Base-by-base conservation (phyloP, 164 flowering plant species). In the Aristolochia contorta region DNA sequence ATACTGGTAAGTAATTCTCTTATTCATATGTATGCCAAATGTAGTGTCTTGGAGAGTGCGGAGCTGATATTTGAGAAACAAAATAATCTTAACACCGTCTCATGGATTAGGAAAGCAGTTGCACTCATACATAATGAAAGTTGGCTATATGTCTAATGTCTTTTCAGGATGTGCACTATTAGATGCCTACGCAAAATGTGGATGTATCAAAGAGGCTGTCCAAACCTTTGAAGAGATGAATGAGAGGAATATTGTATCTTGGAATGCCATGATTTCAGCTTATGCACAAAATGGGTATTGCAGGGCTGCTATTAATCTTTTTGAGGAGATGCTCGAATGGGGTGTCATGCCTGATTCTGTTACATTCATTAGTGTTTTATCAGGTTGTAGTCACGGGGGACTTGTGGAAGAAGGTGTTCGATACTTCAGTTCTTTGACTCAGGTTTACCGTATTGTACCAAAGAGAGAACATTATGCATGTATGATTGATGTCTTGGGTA, bases 21-120 rank as follows among this genome's bases (percentile, higher is more conserved):
- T 49, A 80, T 90, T 32, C 91, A 87, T 70, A 84, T 87, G 93
- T 90, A 90, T 71, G 89, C 84, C 13, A 87, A 83, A 75, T 87
- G 93, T 63, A 78, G 78, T 48, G 68, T 61, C 61, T 77, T 82
- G 58, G 74, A 76, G 66, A 81, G 77, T 69, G 87, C 91, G 4
- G 61, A 78, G 67, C 57, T 54, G 58, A 69, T 85, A 61, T 87
- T 91, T 60, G 23, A 21, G 21, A 72, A 58, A 51, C 71, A 78
- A 56, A 66, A 64, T 16, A 55, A 61, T 32, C 67, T 56, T 62
- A 79, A 74, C 64, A 63, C 80, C 1, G 81, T 87, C 30, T 86
- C 96, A 15, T 87, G 97, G 79, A 30, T 59, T 86, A 5, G 89
- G 89, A 51, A 82, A 73, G 64, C 89, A 86, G 64, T 56, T 89